A percentile compares a stretch with the other conserved stretches of the same genome.
These are phyloP conservation scores for Neoboletus subvelutipes DNA, from an alignment of 768 basidiomycete species.

Conservation along the genomic window DNA sequence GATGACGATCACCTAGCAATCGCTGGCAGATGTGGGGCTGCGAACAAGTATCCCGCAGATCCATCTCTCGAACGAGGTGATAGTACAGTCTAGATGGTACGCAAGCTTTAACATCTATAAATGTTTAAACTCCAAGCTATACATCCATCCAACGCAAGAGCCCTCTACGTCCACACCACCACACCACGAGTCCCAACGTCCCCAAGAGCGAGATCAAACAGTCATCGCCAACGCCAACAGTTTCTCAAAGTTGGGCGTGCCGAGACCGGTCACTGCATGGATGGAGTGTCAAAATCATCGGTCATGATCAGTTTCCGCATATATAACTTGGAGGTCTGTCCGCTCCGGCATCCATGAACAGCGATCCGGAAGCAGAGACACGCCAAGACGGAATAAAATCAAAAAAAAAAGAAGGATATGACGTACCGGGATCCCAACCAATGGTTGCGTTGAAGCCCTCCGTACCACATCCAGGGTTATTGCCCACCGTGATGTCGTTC, in stretches of 20 bases:
- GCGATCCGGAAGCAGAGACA: neutral
- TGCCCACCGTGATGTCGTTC: constrained; percentile 60
- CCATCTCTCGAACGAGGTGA: too few species aligned
- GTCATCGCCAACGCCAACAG: constrained; percentile 40
- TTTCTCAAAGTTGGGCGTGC: constrained; percentile 52
- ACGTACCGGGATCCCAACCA: constrained; percentile 62
- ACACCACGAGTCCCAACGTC: too few species aligned
- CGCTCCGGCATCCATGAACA: neutral
- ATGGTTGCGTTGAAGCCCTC: constrained; percentile 58
- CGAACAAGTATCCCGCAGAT: too few species aligned
- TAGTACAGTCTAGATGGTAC: too few species aligned
- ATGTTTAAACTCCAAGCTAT: too few species aligned
- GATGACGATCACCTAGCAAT: too few species aligned
- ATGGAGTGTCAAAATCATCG: neutral
- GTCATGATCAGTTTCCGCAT: neutral
- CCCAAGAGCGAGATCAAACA: neutral
- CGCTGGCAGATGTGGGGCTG: too few species aligned
- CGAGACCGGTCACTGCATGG: constrained; percentile 50
- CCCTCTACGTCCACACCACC: too few species aligned
- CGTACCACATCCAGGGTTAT: constrained; percentile 62
- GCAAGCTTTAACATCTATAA: too few species aligned
- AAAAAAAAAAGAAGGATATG: neutral
- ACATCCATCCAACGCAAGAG: too few species aligned
- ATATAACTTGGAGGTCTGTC: neutral
- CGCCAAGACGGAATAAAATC: neutral